phyloP scores from a whole-genome alignment of 768 basidiomycete species.

The Pleurotus citrinopileatus region DNA sequence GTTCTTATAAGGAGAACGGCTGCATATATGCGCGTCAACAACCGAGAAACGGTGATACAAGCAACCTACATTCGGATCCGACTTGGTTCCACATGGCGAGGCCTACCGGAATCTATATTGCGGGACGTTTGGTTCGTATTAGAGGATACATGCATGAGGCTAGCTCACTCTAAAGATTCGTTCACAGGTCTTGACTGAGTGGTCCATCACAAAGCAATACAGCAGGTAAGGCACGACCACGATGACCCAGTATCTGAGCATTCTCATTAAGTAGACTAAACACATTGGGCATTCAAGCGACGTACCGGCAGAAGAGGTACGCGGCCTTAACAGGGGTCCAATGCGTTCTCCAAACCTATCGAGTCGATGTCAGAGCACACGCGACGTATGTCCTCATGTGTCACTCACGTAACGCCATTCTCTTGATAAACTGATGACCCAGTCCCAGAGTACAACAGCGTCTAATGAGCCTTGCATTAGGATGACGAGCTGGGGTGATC shows the following conservation, averaged over 20 bases:
- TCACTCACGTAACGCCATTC: slow-evolving; percentile 72
- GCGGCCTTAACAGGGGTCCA: slow-evolving; percentile 85
- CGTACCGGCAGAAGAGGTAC: slow-evolving; percentile 81
- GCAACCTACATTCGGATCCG: slow-evolving; percentile 64
- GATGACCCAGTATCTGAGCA: slow-evolving; percentile 76
- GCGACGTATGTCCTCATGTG: slow-evolving; percentile 12
- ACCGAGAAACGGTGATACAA: slow-evolving; percentile 10
- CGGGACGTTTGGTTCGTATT: background rate
- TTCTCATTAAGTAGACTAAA: slow-evolving; percentile 10
- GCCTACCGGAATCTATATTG: slow-evolving; percentile 73
- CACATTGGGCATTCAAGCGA: slow-evolving; percentile 18
- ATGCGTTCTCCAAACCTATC: slow-evolving; percentile 75
- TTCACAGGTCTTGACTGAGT: slow-evolving; percentile 59
- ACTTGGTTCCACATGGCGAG: slow-evolving; percentile 89
- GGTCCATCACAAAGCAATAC: slow-evolving; percentile 73
- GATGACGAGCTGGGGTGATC: background rate
- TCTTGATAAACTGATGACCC: slow-evolving; percentile 74
- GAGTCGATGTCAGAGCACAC: slow-evolving; percentile 19
- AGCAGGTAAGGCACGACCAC: slow-evolving; percentile 75
- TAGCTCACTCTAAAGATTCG: slow-evolving; percentile 68
- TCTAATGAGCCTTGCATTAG: slow-evolving; percentile 37
- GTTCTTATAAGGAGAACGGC: slow-evolving; percentile 81
- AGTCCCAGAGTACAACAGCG: slow-evolving; percentile 83
- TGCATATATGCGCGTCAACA: slow-evolving; percentile 26
- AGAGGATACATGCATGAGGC: no score